Base-by-base conservation (phyloP, 768 basidiomycete genomes). In the Mycena indigotica region DNA sequence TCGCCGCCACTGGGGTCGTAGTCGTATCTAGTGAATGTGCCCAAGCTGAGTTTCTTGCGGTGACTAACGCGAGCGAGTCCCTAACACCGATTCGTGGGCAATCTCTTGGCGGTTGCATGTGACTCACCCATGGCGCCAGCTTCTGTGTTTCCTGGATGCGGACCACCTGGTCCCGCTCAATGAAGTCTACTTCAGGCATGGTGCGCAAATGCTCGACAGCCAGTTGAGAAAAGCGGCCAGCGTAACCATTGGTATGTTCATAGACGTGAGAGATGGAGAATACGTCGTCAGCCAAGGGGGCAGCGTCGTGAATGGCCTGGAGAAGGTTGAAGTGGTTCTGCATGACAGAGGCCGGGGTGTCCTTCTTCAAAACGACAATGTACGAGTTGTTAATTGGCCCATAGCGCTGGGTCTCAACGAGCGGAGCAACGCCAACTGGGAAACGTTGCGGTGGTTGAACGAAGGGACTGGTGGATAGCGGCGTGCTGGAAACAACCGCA, bases 51-150 rank as follows among this genome's bases (percentile, higher is more conserved):
- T 66, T 73, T 85, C 13, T 76, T 58, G 44, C 95, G 85, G 77
- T 99, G 97, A 62, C 93, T 95, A 67, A 98, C 84, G 38, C 97
- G 89, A 44, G 97, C 95, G 44, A 99, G 87, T 69, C 97, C 97
- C 97, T 97, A 65, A 10, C 35, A 55, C 19, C 24, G 19, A 23
- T 45, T 10, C 24, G 41, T 45, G 2, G 28, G 15, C 13, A 28
- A 8, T 26, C n/a, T 2, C 13, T 40, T n/a, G 23, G n/a, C n/a
- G n/a, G n/a, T n/a, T n/a, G 26, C 21, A 2, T 3, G 52, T 58
- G 51, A 77, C 86, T 73, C 71, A 94, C 93, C 94, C 94, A 95
- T 51, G 94, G 91, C 12, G 94, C 90, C n/a, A 73, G 66, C 50
- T 70, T 83, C 83, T 95, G 89, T 2, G 74, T 64, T 2, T 87